Conservation (phyloP, 2,329 filamentous ascomycete genomes). For the Aspergillus quadrilineatus region DNA sequence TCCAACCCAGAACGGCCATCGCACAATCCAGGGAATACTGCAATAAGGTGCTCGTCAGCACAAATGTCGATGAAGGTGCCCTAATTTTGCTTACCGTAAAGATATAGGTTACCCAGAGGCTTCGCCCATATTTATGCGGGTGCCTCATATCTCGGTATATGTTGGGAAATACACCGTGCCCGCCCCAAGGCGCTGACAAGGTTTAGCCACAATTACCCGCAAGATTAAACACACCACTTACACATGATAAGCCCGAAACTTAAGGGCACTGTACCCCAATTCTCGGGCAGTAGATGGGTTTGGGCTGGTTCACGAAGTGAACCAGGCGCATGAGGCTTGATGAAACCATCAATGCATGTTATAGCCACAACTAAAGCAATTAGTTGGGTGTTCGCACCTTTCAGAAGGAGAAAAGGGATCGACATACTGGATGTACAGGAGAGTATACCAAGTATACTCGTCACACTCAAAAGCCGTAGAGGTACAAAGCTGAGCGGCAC, state of each 20-base stretch:
- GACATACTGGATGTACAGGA: conserved; percentile 81
- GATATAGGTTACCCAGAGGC: conserved; percentile 75
- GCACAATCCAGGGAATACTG: conserved; percentile 76
- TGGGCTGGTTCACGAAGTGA: conserved; percentile 77
- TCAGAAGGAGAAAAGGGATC: not conserved
- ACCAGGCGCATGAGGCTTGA: conserved; percentile 75
- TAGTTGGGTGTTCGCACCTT: conserved; percentile 21
- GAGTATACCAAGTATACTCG: conserved; percentile 88
- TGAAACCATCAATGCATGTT: conserved; percentile 79
- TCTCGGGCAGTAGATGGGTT: conserved; percentile 78
- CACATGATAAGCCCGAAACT: conserved; percentile 89
- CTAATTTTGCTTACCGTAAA: conserved; percentile 65
- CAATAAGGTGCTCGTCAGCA: conserved; percentile 14
- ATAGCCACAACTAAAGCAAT: conserved; percentile 70
- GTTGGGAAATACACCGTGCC: conserved; percentile 78
- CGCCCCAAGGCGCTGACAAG: conserved; percentile 62
- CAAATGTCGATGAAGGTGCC: not conserved
- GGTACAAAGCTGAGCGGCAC: conserved; percentile 83
- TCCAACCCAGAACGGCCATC: conserved; percentile 77
- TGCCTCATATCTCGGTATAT: conserved; percentile 77
- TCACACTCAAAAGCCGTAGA: conserved; percentile 79
- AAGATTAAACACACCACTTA: conserved; percentile 25
- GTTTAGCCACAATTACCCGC: conserved; percentile 4
- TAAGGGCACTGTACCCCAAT: conserved; percentile 83
- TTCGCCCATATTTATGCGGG: conserved; percentile 74